These are phyloP conservation scores for Ploettnerulaceae sp. DNA, from an alignment of 2,329 filamentous ascomycete species.

Conservation along the genomic window DNA sequence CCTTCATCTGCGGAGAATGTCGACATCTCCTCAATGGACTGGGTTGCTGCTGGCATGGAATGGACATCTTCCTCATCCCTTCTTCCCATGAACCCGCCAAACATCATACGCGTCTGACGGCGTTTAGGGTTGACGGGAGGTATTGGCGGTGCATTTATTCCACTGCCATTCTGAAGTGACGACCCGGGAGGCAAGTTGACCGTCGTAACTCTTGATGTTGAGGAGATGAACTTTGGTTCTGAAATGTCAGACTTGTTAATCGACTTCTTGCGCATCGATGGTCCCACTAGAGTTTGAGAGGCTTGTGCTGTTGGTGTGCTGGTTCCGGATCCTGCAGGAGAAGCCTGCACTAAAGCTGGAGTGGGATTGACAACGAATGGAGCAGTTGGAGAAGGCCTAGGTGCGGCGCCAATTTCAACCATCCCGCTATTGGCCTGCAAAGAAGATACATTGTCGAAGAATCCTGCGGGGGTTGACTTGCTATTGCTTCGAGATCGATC, in stretches of 20 bases:
- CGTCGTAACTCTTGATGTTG: slow-evolving; percentile 32
- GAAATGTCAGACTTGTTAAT: slow-evolving; percentile 34
- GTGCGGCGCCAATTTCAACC: slow-evolving; percentile 28
- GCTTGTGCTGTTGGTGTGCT: slow-evolving; percentile 23
- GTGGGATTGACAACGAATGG: slow-evolving; percentile 32
- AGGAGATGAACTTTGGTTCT: slow-evolving; percentile 32
- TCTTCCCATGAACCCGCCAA: slow-evolving; percentile 26
- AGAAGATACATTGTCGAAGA: slow-evolving; percentile 27
- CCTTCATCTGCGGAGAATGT: slow-evolving; percentile 33
- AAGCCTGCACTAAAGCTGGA: slow-evolving; percentile 24
- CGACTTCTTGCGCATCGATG: slow-evolving; percentile 28
- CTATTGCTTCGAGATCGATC: slow-evolving; percentile 30
- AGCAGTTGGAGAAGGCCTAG: slow-evolving; percentile 31
- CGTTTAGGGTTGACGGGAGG: slow-evolving; percentile 33
- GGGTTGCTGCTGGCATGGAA: slow-evolving; percentile 26
- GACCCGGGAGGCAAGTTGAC: slow-evolving; percentile 31
- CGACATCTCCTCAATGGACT: slow-evolving; percentile 32
- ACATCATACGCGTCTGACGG: slow-evolving; percentile 32
- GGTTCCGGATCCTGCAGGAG: slow-evolving; percentile 21
- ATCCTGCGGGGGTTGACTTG: slow-evolving; percentile 20
- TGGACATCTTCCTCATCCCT: slow-evolving; percentile 26
- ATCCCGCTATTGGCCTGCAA: slow-evolving; percentile 18
- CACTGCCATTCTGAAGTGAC: slow-evolving; percentile 27
- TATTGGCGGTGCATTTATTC: slow-evolving; percentile 30
- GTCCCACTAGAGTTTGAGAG: slow-evolving; percentile 8